A percentile compares a stretch with the other conserved stretches of the same genome.
phyloP scores from a whole-genome alignment of 139 green algal species.

The Chlamydomonas eustigma region DNA sequence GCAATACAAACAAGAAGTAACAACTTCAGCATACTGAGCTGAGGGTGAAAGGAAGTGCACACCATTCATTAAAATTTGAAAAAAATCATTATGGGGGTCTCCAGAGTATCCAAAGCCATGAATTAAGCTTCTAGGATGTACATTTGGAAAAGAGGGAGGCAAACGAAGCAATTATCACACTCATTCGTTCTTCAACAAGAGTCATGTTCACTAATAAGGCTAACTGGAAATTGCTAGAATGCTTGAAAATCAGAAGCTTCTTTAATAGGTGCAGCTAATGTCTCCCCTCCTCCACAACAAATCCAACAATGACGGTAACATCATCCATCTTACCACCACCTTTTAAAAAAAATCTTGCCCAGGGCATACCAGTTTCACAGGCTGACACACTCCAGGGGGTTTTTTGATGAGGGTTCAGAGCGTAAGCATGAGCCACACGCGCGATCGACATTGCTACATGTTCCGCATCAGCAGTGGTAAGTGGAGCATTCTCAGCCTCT shows the following conservation, averaged over 20 bases:
- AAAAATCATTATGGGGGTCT: background rate
- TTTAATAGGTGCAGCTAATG: background rate
- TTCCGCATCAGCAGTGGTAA: conserved; percentile 8
- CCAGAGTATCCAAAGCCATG: background rate
- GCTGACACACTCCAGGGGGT: conserved; percentile 41
- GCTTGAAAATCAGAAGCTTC: background rate
- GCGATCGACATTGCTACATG: conserved; percentile 10
- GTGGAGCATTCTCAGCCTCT: background rate
- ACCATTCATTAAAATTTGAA: no score
- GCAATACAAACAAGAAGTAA: no score
- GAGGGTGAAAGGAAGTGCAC: no score
- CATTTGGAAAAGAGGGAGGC: background rate
- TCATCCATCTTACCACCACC: conserved; percentile 20
- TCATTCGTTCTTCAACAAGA: background rate
- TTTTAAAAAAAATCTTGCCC: conserved; percentile 41
- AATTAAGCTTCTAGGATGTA: background rate
- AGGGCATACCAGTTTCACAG: conserved; percentile 31
- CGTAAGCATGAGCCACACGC: conserved; percentile 30
- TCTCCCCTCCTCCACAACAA: background rate
- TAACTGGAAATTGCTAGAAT: background rate
- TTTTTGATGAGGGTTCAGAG: conserved; percentile 32
- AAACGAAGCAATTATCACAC: background rate
- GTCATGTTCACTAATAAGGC: background rate
- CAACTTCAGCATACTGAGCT: no score
- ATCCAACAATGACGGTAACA: conserved; percentile 7